Evolutionary conservation across 2,329 filamentous ascomycete genomes (phyloP).

Genomic region (Xylariaceae sp.): DNA sequence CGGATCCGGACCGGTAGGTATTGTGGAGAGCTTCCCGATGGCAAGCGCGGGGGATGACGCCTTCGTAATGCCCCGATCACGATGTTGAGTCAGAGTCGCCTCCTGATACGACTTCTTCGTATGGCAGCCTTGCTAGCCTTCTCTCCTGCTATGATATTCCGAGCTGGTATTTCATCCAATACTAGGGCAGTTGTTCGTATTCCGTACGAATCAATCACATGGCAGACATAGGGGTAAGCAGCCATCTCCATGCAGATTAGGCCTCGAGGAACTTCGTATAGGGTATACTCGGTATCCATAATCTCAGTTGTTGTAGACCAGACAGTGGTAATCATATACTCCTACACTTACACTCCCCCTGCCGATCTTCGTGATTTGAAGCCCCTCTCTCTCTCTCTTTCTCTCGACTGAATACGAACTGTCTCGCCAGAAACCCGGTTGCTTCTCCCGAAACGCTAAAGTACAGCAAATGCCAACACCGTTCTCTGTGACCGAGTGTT

Average conservation of each 20-base stretch:
- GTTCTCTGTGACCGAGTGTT: slow-evolving; percentile 1
- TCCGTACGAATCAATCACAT: neutral
- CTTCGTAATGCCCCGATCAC: no score
- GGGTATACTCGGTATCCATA: slow-evolving; percentile 6
- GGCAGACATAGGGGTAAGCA: neutral
- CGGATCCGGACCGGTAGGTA: no score
- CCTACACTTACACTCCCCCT: slow-evolving; percentile 9
- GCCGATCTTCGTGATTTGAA: neutral
- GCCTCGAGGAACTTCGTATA: neutral
- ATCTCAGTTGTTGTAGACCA: slow-evolving; percentile 3
- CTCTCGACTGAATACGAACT: neutral
- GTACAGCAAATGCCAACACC: slow-evolving; percentile 6
- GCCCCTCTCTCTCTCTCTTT: no score
- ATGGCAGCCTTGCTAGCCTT: no score
- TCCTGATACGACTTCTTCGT: no score
- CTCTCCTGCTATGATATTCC: no score
- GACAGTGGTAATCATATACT: slow-evolving; percentile 6
- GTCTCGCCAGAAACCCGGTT: slow-evolving; percentile 5
- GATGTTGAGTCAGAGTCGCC: no score
- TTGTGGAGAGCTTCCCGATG: no score
- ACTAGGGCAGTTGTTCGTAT: no score
- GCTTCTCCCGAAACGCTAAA: slow-evolving; percentile 1
- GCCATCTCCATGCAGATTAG: neutral
- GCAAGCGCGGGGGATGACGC: no score
- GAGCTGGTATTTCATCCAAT: no score